Conservation (phyloP, 2,329 filamentous ascomycete species). For the Microcyclosporella mali region DNA sequence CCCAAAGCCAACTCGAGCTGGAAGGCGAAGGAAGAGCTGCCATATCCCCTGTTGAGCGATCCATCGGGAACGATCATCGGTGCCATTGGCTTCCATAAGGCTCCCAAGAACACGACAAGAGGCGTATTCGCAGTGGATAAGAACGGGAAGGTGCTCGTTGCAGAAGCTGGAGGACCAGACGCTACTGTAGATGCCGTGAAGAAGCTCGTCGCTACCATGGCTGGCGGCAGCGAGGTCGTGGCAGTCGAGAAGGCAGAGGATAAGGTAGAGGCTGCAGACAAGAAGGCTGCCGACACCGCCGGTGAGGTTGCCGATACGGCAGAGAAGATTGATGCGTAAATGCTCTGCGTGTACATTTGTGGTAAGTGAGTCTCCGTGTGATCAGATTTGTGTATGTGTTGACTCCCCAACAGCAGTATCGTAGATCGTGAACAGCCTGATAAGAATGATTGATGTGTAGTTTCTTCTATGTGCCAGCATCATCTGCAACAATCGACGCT, state of each 20-base stretch:
- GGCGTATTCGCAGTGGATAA: slow-evolving; percentile 73
- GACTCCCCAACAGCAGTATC: too few relatives aligned
- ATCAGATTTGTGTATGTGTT: background rate
- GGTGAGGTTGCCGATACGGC: slow-evolving; percentile 44
- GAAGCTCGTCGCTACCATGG: slow-evolving; percentile 55
- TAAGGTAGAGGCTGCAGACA: slow-evolving; percentile 24
- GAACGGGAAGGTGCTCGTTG: slow-evolving; percentile 68
- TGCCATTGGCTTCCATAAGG: slow-evolving; percentile 86
- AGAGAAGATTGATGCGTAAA: slow-evolving; percentile 23
- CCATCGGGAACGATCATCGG: slow-evolving; percentile 64
- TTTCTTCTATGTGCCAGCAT: background rate
- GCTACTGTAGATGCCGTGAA: slow-evolving; percentile 72
- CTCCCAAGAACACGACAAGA: slow-evolving; percentile 69
- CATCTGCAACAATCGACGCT: background rate
- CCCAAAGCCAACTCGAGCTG: slow-evolving; percentile 90
- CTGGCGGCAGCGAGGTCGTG: slow-evolving; percentile 24
- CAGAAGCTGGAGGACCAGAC: slow-evolving; percentile 68
- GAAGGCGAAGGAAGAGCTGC: slow-evolving; percentile 83
- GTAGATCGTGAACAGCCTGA: too few relatives aligned
- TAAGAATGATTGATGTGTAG: background rate
- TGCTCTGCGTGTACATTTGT: background rate
- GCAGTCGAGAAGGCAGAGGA: slow-evolving; percentile 33
- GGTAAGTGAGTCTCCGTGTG: background rate
- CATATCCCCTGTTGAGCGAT: slow-evolving; percentile 85
- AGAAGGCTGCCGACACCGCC: slow-evolving; percentile 34